Evolutionary conservation across 257 asterid genomes (phyloP).

Genomic region (Haberlea rhodopensis): DNA sequence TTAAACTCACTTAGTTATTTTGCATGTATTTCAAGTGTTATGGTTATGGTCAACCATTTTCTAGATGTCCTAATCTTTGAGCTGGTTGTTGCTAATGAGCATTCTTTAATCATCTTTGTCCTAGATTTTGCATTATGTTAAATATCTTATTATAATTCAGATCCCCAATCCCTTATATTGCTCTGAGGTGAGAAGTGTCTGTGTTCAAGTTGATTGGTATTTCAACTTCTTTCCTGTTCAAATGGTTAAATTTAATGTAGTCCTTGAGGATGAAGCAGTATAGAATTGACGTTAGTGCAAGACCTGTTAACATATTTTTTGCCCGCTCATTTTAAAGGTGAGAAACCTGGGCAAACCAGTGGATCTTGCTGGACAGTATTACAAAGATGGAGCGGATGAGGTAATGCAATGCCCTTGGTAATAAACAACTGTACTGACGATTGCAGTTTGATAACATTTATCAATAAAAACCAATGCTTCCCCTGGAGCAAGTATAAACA

Average conservation of each 20-base stretch:
- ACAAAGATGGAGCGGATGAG: conserved; percentile 98
- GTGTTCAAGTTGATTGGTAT: conserved; percentile 8
- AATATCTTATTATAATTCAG: neutral
- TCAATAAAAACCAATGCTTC: neutral
- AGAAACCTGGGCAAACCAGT: conserved; percentile 99
- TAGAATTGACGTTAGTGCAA: conserved; percentile 1
- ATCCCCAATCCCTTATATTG: neutral
- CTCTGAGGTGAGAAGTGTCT: neutral
- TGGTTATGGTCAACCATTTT: conserved; percentile 8
- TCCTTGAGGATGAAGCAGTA: conserved; percentile 21
- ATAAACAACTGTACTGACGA: neutral
- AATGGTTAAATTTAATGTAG: conserved; percentile 8
- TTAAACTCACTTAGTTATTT: conserved; percentile 2
- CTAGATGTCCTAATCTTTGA: neutral
- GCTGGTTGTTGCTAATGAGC: neutral
- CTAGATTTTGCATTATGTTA: neutral
- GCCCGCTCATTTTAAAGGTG: conserved; percentile 54
- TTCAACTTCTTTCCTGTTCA: conserved; percentile 3
- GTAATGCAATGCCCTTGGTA: conserved; percentile 38
- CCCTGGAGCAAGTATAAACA: neutral
- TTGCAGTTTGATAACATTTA: conserved; percentile 16
- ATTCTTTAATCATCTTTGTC: neutral
- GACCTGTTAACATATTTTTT: conserved; percentile 12
- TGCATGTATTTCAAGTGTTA: conserved; percentile 1
- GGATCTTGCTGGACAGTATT: conserved; percentile 87